Evolutionary conservation across 352 stramenopile species (phyloP).

Genomic region (Pythium pyrilobum): DNA sequence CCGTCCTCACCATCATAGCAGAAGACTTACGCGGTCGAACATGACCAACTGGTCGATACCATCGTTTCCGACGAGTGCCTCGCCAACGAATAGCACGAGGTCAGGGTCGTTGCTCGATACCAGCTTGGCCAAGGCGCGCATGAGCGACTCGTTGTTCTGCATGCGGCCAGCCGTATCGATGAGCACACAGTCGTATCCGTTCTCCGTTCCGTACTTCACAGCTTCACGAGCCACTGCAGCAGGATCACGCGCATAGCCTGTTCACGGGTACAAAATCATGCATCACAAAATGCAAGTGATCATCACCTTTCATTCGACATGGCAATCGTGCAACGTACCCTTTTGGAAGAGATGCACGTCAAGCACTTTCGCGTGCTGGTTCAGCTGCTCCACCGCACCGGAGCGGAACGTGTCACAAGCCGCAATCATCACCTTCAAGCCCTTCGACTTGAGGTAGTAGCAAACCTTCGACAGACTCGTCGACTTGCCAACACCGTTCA

Average conservation of each 20-base stretch:
- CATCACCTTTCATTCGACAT: not conserved
- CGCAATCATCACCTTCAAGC: constrained; percentile 94
- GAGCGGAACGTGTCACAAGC: constrained; percentile 99
- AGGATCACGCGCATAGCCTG: constrained; percentile 97
- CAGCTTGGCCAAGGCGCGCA: constrained; percentile 97
- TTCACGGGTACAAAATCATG: no score
- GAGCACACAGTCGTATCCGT: constrained; percentile 96
- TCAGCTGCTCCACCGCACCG: constrained; percentile 98
- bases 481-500: constrained; percentile 99
- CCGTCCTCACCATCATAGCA: not conserved
- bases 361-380: constrained; percentile 95
- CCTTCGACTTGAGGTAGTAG: constrained; percentile 98
- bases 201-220: constrained; percentile 92
- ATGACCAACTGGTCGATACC: constrained; percentile 97
- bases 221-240: constrained; percentile 93
- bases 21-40: constrained; percentile 87
- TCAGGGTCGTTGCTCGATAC: constrained; percentile 96
- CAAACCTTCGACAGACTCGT: constrained; percentile 98
- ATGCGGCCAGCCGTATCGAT: constrained; percentile 98
- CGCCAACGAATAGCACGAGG: constrained; percentile 98
- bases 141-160: constrained; percentile 99
- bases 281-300: not conserved
- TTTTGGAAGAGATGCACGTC: constrained; percentile 95
- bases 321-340: constrained; percentile 19
- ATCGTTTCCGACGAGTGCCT: constrained; percentile 98